Conservation (phyloP, 2,329 filamentous ascomycete species). For the Pseudopyricularia cyperi region DNA sequence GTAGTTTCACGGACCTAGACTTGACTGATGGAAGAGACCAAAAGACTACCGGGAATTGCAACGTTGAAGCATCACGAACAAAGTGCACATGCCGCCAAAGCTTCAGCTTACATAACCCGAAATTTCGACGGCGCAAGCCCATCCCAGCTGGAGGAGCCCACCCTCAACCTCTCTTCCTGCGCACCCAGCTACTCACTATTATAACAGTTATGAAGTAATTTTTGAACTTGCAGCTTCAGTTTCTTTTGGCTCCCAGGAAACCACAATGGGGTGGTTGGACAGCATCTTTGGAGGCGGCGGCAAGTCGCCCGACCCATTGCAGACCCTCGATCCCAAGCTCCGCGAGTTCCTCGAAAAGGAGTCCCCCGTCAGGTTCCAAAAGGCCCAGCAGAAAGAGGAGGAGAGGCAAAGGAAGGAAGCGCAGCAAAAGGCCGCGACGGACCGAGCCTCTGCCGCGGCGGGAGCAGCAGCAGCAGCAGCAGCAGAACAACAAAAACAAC, state of each 20-base stretch:
- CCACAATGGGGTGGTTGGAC: slow-evolving; percentile 51
- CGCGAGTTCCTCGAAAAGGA: slow-evolving; percentile 77
- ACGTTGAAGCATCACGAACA: background rate
- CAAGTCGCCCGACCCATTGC: slow-evolving; percentile 42
- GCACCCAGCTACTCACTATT: no score
- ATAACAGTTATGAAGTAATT: no score
- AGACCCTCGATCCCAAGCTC: slow-evolving; percentile 68
- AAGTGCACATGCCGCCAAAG: no score
- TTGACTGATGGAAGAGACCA: no score
- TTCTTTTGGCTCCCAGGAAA: slow-evolving; percentile 5
- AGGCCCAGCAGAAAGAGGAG: slow-evolving; percentile 13
- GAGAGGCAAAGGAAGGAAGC: slow-evolving; percentile 6
- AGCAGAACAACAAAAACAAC: no score
- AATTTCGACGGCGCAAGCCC: background rate
- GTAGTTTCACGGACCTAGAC: no score
- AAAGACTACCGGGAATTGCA: no score
- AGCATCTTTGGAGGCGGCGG: slow-evolving; percentile 39
- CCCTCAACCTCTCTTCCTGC: no score
- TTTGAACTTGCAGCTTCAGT: no score
- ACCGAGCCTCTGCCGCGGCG: slow-evolving; percentile 3
- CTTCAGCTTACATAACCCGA: background rate
- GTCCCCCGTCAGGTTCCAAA: slow-evolving; percentile 56
- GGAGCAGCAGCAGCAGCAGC: slow-evolving; percentile 4
- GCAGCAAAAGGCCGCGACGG: slow-evolving; percentile 9
- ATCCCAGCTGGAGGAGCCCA: background rate